Evolutionary conservation across 345 rosid species (phyloP).

Genomic region (Kandelia obovata): DNA sequence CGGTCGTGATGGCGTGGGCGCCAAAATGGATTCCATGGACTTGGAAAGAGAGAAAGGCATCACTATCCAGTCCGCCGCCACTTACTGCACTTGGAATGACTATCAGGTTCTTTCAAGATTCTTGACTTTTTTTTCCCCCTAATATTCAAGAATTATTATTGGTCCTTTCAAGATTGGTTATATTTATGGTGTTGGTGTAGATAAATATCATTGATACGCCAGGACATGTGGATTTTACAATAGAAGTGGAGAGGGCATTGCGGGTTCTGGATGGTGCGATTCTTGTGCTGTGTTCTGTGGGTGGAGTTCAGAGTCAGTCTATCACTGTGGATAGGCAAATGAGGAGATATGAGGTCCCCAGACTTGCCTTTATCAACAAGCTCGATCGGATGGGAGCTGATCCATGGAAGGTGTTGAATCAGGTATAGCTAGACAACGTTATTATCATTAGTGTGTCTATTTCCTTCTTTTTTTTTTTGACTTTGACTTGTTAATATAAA

Average conservation of each 20-base stretch:
- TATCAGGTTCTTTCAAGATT: constrained; percentile 48
- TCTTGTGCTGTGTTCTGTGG: constrained; percentile 91
- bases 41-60: constrained; percentile 98
- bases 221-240: constrained; percentile 96
- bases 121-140: neutral
- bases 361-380: constrained; percentile 91
- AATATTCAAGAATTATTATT: neutral
- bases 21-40: constrained; percentile 99
- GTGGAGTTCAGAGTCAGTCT: constrained; percentile 99
- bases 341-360: constrained; percentile 96
- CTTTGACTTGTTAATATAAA: no score
- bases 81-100: constrained; percentile 92
- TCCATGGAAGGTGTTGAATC: constrained; percentile 96
- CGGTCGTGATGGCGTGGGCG: constrained; percentile 95
- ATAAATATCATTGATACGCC: constrained; percentile 96
- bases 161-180: neutral
- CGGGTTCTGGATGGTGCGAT: constrained; percentile 97
- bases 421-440: constrained; percentile 37
- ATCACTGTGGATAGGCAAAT: constrained; percentile 98
- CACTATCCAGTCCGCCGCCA: constrained; percentile 98
- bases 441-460: neutral
- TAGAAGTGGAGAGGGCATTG: constrained; percentile 97
- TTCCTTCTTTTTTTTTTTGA: no score
- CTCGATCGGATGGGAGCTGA: constrained; percentile 99
- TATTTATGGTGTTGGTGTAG: constrained; percentile 30